Conservation (phyloP, 345 rosid species). For the Draba incana region DNA sequence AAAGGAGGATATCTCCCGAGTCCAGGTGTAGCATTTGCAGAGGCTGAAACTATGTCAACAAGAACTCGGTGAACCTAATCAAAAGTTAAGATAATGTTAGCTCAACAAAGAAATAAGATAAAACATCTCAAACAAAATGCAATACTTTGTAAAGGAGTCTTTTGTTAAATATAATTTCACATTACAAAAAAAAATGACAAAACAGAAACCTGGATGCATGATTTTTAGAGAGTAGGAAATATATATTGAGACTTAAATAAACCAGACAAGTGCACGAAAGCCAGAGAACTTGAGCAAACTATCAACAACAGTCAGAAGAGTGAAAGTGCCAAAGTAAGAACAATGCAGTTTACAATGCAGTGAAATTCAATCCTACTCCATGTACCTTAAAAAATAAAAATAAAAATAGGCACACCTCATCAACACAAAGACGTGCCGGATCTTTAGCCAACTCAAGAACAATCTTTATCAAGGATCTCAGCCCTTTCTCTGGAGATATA, state of each 20-base stretch:
- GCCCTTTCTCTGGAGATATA: slow-evolving; percentile 98
- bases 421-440: slow-evolving; percentile 91
- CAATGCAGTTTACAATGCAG: slow-evolving; percentile 17
- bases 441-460: slow-evolving; percentile 98
- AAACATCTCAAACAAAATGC: too few relatives aligned
- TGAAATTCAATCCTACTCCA: slow-evolving; percentile 27
- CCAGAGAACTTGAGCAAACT: slow-evolving; percentile 19
- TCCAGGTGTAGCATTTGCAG: slow-evolving; percentile 96
- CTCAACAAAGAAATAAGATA: slow-evolving; percentile 3
- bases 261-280: slow-evolving; percentile 16
- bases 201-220: not conserved
- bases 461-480: slow-evolving; percentile 92
- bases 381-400: not conserved
- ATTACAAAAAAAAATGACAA: not conserved
- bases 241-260: not conserved
- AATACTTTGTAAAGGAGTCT: too few relatives aligned
- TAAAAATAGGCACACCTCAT: slow-evolving; percentile 64
- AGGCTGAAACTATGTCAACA: slow-evolving; percentile 81
- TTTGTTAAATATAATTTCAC: too few relatives aligned
- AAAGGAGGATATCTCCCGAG: slow-evolving; percentile 98
- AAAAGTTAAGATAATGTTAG: slow-evolving; percentile 28
- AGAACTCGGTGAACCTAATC: slow-evolving; percentile 91
- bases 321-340: slow-evolving; percentile 20
- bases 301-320: not conserved
- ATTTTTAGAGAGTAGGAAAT: slow-evolving; percentile 14